phyloP scores from a whole-genome alignment of 2,329 filamentous ascomycete genomes.

The Microcyclosporella mali region DNA sequence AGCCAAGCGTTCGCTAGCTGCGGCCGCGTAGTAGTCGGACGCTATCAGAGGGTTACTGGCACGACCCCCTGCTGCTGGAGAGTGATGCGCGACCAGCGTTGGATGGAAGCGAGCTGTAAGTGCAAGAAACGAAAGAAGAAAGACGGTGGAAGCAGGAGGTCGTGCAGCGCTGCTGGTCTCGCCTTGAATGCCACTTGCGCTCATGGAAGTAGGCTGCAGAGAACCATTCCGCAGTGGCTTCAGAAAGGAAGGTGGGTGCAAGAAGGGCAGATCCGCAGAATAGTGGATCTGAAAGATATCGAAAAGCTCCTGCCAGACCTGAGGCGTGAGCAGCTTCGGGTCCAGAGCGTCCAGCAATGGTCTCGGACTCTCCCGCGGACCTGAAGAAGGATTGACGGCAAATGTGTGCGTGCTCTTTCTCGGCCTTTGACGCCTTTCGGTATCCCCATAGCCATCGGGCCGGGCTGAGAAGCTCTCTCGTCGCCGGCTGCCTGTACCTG shows the following conservation, averaged over 20 bases:
- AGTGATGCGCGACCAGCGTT: slow-evolving; percentile 50
- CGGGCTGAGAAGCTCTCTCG: slow-evolving; percentile 20
- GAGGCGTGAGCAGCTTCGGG: slow-evolving; percentile 54
- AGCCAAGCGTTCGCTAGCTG: slow-evolving; percentile 49
- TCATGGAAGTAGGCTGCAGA: slow-evolving; percentile 14
- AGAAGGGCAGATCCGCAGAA: slow-evolving; percentile 64
- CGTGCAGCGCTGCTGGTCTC: not conserved
- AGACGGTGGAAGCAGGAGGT: slow-evolving; percentile 49
- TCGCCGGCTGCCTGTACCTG: slow-evolving; percentile 25
- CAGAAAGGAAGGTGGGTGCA: slow-evolving; percentile 60
- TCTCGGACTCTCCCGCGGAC: slow-evolving; percentile 39
- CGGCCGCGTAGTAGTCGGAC: slow-evolving; percentile 59
- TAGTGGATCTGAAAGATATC: slow-evolving; percentile 66
- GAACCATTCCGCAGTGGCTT: slow-evolving; percentile 38
- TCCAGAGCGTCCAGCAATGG: slow-evolving; percentile 54
- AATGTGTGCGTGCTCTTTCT: slow-evolving; percentile 36
- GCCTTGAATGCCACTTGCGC: slow-evolving; percentile 20
- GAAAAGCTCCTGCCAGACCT: slow-evolving; percentile 64
- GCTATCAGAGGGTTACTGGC: slow-evolving; percentile 50
- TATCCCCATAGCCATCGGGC: slow-evolving; percentile 19
- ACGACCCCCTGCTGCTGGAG: slow-evolving; percentile 44
- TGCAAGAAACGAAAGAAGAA: slow-evolving; percentile 61
- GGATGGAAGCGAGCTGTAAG: slow-evolving; percentile 59
- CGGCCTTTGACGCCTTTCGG: slow-evolving; percentile 28
- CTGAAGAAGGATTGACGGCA: slow-evolving; percentile 32